phyloP scores from a whole-genome alignment of 78 protist genomes.

The Dictyostelium firmibasis region DNA sequence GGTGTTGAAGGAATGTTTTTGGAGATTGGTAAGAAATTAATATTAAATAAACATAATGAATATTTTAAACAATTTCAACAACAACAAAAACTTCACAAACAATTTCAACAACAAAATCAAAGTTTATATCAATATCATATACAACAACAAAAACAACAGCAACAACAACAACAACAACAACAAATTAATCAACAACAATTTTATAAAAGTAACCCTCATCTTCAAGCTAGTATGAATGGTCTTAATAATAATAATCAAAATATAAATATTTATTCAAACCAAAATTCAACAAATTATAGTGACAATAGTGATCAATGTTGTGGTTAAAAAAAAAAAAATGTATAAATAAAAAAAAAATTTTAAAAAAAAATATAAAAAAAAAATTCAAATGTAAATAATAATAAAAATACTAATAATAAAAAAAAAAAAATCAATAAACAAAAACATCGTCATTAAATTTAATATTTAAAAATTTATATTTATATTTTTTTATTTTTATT shows the following conservation, averaged over 20 bases:
- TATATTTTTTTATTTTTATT: background rate
- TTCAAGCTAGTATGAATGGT: background rate
- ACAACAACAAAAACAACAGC: background rate
- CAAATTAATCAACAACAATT: background rate
- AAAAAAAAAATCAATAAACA: background rate
- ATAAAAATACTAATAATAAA: background rate
- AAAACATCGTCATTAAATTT: no score
- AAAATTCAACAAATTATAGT: background rate
- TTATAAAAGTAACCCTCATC: background rate
- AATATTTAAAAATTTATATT: no score
- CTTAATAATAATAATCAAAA: no score
- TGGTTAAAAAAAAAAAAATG: background rate
- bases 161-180: background rate
- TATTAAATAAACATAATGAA: conserved; percentile 6
- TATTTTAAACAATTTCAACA: background rate
- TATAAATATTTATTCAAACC: background rate
- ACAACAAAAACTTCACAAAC: conserved; percentile 32
- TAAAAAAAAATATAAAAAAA: no score
- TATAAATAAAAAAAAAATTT: background rate
- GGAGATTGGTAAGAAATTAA: conserved; percentile 39
- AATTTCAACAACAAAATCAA: conserved; percentile 20
- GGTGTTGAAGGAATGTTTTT: conserved; percentile 65
- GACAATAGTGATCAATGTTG: conserved; percentile 36
- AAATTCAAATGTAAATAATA: background rate
- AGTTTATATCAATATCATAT: background rate